Evolutionary conservation across 2,329 filamentous ascomycete genomes (phyloP).

Genomic region (Penicillium frequentans): DNA sequence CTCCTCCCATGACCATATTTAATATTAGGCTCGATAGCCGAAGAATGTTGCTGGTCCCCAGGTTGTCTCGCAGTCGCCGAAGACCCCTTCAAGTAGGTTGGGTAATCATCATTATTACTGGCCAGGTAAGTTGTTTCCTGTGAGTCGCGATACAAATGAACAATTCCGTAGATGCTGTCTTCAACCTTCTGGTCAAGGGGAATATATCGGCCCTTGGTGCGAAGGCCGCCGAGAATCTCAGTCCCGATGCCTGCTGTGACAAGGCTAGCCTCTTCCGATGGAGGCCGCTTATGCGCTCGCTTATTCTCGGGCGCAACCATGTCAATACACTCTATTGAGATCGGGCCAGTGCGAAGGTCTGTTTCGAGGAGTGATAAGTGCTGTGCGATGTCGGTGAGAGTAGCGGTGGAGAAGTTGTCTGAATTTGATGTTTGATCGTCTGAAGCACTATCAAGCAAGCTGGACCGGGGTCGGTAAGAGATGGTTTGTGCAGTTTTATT

Average conservation of each 20-base stretch:
- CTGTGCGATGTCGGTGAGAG: slow-evolving; percentile 17
- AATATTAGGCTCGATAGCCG: neutral
- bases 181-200: slow-evolving; percentile 70
- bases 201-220: slow-evolving; percentile 79
- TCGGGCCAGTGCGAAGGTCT: slow-evolving; percentile 81
- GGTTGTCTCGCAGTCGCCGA: slow-evolving; percentile 33
- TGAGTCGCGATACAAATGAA: slow-evolving; percentile 87
- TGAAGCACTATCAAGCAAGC: neutral
- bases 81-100: slow-evolving; percentile 39
- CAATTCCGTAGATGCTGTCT: slow-evolving; percentile 85
- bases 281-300: slow-evolving; percentile 19
- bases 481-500: slow-evolving; percentile 2
- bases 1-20: neutral
- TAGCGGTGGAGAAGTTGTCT: neutral
- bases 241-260: slow-evolving; percentile 52
- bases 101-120: slow-evolving; percentile 45
- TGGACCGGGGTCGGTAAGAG: slow-evolving; percentile 1
- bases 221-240: slow-evolving; percentile 60
- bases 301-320: slow-evolving; percentile 50
- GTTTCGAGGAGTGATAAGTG: slow-evolving; percentile 24
- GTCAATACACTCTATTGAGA: slow-evolving; percentile 80
- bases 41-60: slow-evolving; percentile 18
- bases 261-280: slow-evolving; percentile 36
- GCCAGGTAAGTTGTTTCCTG: slow-evolving; percentile 67
- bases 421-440: neutral